These are phyloP conservation scores for Sequoia sempervirens DNA, from an alignment of 75 land plant species.

Conservation along the genomic window DNA sequence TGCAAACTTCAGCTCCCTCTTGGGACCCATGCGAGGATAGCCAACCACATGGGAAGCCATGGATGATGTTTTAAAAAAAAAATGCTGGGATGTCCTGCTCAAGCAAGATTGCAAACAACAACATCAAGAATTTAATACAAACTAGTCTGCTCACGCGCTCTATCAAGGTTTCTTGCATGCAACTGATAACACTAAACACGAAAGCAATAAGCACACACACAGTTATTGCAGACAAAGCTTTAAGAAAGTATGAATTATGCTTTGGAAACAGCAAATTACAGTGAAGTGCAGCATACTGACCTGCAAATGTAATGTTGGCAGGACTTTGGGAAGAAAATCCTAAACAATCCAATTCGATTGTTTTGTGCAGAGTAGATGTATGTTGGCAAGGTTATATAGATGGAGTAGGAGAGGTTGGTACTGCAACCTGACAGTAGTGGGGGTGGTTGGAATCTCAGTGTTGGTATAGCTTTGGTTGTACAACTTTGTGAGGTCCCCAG, in stretches of 20 bases:
- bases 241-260: background rate
- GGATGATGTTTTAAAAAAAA: background rate
- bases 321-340: background rate
- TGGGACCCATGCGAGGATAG: conserved; percentile 75
- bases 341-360: background rate
- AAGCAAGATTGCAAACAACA: background rate
- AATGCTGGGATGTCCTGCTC: background rate
- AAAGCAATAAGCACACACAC: background rate
- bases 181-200: background rate
- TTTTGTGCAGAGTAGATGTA: background rate
- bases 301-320: background rate
- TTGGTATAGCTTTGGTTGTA: background rate
- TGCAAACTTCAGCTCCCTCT: conserved; percentile 76
- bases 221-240: background rate
- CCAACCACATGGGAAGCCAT: conserved; percentile 75
- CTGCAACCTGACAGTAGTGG: too few species aligned
- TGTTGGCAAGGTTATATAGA: background rate
- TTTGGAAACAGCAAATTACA: background rate
- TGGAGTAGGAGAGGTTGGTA: background rate
- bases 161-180: background rate
- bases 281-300: background rate
- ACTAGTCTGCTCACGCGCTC: background rate
- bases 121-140: background rate
- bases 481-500: too few species aligned
- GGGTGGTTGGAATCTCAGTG: background rate